Percentiles rank a stretch among this genome's conserved stretches.
phyloP scores from a whole-genome alignment of 768 basidiomycete genomes.

The Mycena pura region DNA sequence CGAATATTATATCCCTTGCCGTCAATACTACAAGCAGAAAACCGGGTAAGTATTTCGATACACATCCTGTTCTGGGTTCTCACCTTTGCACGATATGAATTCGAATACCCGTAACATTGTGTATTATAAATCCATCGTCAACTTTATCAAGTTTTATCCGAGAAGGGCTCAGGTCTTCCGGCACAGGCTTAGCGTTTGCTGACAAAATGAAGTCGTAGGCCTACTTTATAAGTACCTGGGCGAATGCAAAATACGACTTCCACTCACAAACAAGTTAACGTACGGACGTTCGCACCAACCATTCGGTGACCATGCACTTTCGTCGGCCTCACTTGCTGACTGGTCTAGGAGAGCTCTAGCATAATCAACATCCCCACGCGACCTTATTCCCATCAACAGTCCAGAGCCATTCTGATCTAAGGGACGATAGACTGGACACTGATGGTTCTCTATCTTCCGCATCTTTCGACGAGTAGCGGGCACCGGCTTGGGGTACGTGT shows the following conservation, averaged over 20 bases:
- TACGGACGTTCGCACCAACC: constrained; percentile 82
- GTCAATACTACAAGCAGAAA: too few species aligned
- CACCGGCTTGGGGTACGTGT: constrained; percentile 57
- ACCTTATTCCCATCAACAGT: constrained; percentile 71
- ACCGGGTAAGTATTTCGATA: too few species aligned
- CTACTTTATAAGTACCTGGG: constrained; percentile 44
- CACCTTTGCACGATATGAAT: constrained; percentile 76
- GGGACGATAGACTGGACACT: constrained; percentile 76
- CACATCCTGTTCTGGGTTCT: too few species aligned
- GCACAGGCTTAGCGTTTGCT: constrained; percentile 54
- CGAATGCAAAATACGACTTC: background rate
- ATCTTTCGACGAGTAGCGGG: constrained; percentile 65
- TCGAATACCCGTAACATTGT: constrained; percentile 81
- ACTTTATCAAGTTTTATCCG: constrained; percentile 67
- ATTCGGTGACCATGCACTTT: constrained; percentile 64
- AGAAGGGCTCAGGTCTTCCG: constrained; percentile 77
- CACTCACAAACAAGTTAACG: constrained; percentile 71
- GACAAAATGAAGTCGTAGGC: constrained; percentile 85
- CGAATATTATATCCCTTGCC: constrained; percentile 87
- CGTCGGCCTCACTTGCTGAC: constrained; percentile 54
- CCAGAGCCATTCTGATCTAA: constrained; percentile 49
- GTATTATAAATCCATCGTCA: constrained; percentile 74
- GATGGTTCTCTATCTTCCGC: constrained; percentile 68
- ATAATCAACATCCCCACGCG: constrained; percentile 81
- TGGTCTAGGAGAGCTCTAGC: constrained; percentile 72